Conservation (phyloP, 495 filamentous ascomycete genomes). For the Trichoderma reesei region DNA sequence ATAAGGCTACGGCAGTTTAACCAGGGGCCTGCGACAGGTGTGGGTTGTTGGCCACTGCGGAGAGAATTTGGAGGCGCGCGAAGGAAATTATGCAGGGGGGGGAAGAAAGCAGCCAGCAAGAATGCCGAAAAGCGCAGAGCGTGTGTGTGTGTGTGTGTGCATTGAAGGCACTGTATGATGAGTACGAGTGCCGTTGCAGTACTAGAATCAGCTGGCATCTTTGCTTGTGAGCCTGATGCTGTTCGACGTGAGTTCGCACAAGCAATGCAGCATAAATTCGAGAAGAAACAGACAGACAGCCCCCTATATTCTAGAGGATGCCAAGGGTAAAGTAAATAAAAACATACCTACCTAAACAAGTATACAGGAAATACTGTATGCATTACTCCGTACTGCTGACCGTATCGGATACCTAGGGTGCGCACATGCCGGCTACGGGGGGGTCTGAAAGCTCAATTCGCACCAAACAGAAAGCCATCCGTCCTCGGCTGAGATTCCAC, state of each 20-base stretch:
- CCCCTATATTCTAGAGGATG: no score
- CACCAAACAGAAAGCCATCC: no score
- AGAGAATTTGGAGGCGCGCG: not conserved
- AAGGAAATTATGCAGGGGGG: slow-evolving; percentile 7
- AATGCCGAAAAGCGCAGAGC: not conserved
- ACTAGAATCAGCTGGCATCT: no score
- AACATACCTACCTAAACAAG: not conserved
- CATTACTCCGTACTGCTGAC: no score
- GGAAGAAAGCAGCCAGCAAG: not conserved
- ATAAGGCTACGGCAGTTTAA: slow-evolving; percentile 7
- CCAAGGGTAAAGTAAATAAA: not conserved
- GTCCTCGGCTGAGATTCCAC: no score
- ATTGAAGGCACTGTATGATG: not conserved
- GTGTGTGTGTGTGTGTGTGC: not conserved
- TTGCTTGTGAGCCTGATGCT: no score
- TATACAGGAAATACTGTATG: no score
- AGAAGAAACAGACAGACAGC: not conserved
- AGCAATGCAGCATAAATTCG: no score
- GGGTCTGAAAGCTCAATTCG: no score
- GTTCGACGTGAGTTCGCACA: no score
- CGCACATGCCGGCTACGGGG: not conserved
- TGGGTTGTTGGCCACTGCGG: slow-evolving; percentile 1
- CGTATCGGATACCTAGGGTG: slow-evolving; percentile 5
- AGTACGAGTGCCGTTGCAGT: no score
- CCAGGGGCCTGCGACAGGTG: slow-evolving; percentile 5